Conservation (phyloP, 192 early-diverging fungal genomes). For the Backusella morwellensis region DNA sequence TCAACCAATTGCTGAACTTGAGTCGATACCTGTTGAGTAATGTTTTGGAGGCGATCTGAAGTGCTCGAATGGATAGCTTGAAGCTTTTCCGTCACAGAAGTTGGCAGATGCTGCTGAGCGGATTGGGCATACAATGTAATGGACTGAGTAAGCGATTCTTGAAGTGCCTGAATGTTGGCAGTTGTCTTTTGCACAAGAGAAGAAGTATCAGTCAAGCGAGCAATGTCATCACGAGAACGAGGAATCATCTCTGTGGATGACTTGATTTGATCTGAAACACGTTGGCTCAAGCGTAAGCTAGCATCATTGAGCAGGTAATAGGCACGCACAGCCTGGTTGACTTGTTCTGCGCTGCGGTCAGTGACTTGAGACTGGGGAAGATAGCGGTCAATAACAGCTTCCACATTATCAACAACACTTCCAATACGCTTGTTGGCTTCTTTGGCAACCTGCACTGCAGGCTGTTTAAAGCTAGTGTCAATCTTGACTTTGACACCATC, state of each 20-base stretch:
- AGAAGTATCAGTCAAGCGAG: conserved; percentile 21
- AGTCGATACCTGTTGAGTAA: conserved; percentile 24
- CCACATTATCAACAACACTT: conserved; percentile 55
- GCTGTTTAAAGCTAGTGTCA: conserved; percentile 15
- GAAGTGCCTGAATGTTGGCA: conserved; percentile 17
- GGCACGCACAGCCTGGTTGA: conserved; percentile 33
- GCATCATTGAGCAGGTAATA: conserved; percentile 24
- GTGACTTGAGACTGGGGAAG: conserved; percentile 22
- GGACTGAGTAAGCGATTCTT: conserved; percentile 21
- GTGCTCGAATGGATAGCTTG: conserved; percentile 8
- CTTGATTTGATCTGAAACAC: conserved; percentile 24
- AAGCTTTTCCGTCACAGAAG: conserved; percentile 21
- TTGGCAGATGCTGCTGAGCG: conserved; percentile 17
- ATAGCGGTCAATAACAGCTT: conserved; percentile 39
- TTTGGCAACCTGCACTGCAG: conserved; percentile 51
- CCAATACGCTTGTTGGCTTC: conserved; percentile 24
- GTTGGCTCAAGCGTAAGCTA: conserved; percentile 27
- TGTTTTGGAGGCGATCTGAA: conserved; percentile 13
- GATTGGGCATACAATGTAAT: conserved; percentile 26
- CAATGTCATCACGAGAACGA: conserved; percentile 22
- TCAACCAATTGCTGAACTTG: conserved; percentile 36
- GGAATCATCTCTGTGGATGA: conserved; percentile 19
- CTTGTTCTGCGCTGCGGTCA: conserved; percentile 17
- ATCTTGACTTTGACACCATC: conserved; percentile 27
- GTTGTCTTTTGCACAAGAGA: conserved; percentile 22